Base-by-base conservation (phyloP, 305 asterid species). In the Solanum hybrid region DNA sequence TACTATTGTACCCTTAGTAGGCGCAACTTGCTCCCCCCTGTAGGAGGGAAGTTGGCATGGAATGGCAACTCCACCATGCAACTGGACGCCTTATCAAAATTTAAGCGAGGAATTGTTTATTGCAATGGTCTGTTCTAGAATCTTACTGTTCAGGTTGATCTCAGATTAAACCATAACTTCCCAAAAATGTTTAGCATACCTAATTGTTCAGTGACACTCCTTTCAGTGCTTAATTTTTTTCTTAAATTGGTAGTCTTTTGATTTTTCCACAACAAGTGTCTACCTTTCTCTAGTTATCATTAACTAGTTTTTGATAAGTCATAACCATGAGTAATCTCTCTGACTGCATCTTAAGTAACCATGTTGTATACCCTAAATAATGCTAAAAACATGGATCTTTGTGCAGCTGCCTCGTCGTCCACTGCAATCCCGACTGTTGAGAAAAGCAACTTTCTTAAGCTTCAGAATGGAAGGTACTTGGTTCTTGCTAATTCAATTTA, bases 111-210 rank as follows among this genome's bases (percentile, higher is more conserved):
- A 90, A 93, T 92, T 93, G 89, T 96, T 94, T 96, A 92, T 93
- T 97, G 98, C 98, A 97, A 97, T 93, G 99, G 99, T 96, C 97
- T 94, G 99, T 97, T 91, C 99, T 97, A 95, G 99, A 93, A 92
- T 96, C 97, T 95, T 90, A 94, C 90, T 95, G 93, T 94, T 95
- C 98, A 94, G 97, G 97, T 95, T 93, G 90, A 93, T 92, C 92
- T 93, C 94, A 92, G 95, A 94, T 94, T 94, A 90, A 91, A 91
- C 91, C 93, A 91, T 91, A 90, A 89, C 86, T 71, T 89, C 69
- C 85, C 90, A 92, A 90, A 86, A 92, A 92, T 90, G 90, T 81
- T 92, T 88, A 90, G 88, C 89, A 86, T 86, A 91, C 90, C 92
- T 88, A 89, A 89, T 92, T 91, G 22, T 88, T 90, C 88, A 86